These are phyloP conservation scores for Bothriochloa decipiens DNA, from an alignment of 176 grass and related monocot genomes.

Conservation along the genomic window DNA sequence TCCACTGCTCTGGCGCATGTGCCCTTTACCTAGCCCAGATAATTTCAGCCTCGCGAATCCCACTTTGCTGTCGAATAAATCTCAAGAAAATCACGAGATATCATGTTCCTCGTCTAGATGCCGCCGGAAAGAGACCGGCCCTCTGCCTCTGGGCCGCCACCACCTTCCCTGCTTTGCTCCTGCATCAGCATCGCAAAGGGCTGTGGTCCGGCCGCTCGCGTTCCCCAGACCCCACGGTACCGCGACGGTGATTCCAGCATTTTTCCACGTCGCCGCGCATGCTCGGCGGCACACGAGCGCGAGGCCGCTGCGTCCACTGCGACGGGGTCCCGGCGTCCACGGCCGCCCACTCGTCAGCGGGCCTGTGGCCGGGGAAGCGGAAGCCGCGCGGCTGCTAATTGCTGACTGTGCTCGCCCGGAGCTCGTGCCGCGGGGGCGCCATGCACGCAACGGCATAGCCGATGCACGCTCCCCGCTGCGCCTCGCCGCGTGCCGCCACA, in stretches of 20 bases:
- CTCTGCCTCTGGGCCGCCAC: neutral
- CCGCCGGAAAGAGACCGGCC: neutral
- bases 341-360: conserved; percentile 42
- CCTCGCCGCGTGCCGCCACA: conserved; percentile 51
- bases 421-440: neutral
- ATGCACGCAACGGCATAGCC: conserved; percentile 46
- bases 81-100: neutral
- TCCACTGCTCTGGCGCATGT: neutral
- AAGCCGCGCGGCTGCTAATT: too few species aligned
- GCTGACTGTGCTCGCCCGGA: too few species aligned
- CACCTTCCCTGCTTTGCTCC: neutral
- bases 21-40: neutral
- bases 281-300: neutral
- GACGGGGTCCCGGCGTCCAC: neutral
- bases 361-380: too few species aligned
- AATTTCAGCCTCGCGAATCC: conserved; percentile 13
- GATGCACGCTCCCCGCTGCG: conserved; percentile 41
- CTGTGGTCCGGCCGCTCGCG: neutral
- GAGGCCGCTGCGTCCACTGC: conserved; percentile 15
- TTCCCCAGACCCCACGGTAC: neutral
- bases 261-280: neutral
- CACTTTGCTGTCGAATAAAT: conserved; percentile 17
- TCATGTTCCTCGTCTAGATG: neutral
- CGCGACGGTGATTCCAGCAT: neutral
- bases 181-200: neutral